phyloP scores from a whole-genome alignment of 2,329 filamentous ascomycete species.

The Seiridium unicorne region DNA sequence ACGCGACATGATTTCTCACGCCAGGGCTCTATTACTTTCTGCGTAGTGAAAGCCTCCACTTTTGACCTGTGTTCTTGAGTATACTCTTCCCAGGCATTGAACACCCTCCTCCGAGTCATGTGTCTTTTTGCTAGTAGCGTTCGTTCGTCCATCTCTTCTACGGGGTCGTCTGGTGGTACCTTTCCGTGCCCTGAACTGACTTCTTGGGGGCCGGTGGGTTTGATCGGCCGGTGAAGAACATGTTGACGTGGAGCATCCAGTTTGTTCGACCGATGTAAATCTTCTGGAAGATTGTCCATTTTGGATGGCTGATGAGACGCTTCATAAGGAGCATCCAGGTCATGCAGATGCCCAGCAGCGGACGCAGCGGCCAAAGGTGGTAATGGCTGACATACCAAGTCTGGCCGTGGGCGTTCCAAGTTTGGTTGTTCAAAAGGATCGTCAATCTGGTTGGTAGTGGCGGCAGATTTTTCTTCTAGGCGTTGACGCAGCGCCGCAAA shows the following conservation, averaged over 20 bases:
- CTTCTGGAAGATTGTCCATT: too few relatives aligned
- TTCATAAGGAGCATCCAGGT: too few relatives aligned
- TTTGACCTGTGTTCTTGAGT: conserved; percentile 21
- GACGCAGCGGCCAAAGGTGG: too few relatives aligned
- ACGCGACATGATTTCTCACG: conserved; percentile 1
- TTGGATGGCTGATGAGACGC: too few relatives aligned
- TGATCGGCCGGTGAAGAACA: too few relatives aligned
- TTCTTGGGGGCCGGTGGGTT: too few relatives aligned
- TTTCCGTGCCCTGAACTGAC: background rate
- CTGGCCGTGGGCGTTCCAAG: too few relatives aligned
- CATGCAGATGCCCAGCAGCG: too few relatives aligned
- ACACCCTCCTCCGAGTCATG: conserved; percentile 31
- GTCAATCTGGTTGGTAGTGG: background rate
- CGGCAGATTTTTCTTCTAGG: background rate
- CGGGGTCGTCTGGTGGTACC: too few relatives aligned
- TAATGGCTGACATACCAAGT: too few relatives aligned
- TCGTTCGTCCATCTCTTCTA: conserved; percentile 19
- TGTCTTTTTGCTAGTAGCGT: conserved; percentile 29
- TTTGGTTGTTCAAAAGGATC: background rate
- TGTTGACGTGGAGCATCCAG: too few relatives aligned
- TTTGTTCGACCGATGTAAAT: too few relatives aligned
- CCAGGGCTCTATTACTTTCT: conserved; percentile 11
- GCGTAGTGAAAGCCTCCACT: conserved; percentile 18
- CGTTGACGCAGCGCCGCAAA: conserved; percentile 2
- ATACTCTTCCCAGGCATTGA: conserved; percentile 27